A percentile compares a stretch with the other conserved stretches of the same genome.
phyloP scores from a whole-genome alignment of 108 stramenopile species.

The Cyclostephanos invisitatus region DNA sequence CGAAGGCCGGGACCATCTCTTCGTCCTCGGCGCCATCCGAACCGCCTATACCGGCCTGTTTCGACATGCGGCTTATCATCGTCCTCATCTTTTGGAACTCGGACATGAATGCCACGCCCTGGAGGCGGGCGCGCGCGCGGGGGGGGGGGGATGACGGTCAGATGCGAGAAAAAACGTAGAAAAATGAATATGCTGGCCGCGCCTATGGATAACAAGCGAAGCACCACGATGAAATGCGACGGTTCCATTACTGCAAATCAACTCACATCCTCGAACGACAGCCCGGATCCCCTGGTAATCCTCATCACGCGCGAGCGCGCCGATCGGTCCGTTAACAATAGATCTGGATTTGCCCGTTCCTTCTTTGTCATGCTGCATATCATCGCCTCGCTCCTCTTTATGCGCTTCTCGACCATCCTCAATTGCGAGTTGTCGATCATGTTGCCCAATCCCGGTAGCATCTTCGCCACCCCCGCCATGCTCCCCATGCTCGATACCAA shows the following conservation, averaged over 20 bases:
- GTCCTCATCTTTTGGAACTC: conserved; percentile 96
- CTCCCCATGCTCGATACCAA: conserved; percentile 88
- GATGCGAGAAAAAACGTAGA: neutral
- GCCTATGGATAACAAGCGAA: neutral
- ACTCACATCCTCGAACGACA: conserved; percentile 58
- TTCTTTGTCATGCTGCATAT: conserved; percentile 91
- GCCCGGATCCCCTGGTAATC: conserved; percentile 86
- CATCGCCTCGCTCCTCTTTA: conserved; percentile 88
- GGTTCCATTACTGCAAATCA: neutral
- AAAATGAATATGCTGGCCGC: neutral
- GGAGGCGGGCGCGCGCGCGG: no score
- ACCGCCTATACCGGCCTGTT: conserved; percentile 65
- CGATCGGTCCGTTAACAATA: conserved; percentile 80
- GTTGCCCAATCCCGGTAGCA: conserved; percentile 93
- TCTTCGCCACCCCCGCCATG: conserved; percentile 90
- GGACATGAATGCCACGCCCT: conserved; percentile 74
- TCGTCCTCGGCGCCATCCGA: conserved; percentile 33
- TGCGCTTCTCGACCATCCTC: conserved; percentile 64
- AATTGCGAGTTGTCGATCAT: conserved; percentile 69
- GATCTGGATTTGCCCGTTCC: conserved; percentile 86
- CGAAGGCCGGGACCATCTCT: conserved; percentile 56
- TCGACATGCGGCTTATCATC: conserved; percentile 95
- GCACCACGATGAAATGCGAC: neutral
- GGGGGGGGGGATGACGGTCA: neutral
- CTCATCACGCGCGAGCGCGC: conserved; percentile 73